Evolutionary conservation across 352 stramenopile species (phyloP).

Genomic region (Discostella stelligera): DNA sequence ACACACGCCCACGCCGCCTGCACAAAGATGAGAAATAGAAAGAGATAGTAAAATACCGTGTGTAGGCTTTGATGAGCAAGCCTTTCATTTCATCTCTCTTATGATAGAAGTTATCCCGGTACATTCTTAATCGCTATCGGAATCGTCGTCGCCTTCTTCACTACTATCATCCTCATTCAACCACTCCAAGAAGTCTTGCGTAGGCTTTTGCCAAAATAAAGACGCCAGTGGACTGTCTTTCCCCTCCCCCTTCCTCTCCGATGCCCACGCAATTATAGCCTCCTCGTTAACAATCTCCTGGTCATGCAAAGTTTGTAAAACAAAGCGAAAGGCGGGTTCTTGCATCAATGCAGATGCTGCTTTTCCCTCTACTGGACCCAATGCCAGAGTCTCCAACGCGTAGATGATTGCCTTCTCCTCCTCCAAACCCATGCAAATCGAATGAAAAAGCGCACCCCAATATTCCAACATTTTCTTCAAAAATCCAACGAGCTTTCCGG

Average conservation of each 20-base stretch:
- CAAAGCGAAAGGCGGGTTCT: conserved; percentile 88
- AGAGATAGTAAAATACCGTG: too few relatives aligned
- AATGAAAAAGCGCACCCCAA: conserved; percentile 89
- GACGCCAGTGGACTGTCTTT: conserved; percentile 53
- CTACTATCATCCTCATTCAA: conserved; percentile 80
- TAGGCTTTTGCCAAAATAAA: conserved; percentile 83
- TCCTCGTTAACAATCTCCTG: conserved; percentile 91
- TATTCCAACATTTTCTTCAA: conserved; percentile 87
- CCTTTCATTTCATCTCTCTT: not conserved
- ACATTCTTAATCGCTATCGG: not conserved
- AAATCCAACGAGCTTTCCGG: conserved; percentile 79
- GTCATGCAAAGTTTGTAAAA: conserved; percentile 92
- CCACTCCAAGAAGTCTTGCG: conserved; percentile 93
- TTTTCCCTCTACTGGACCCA: conserved; percentile 79
- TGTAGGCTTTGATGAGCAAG: too few relatives aligned
- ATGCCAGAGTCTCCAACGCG: conserved; percentile 74
- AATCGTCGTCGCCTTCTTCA: conserved; percentile 45
- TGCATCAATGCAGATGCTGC: conserved; percentile 75
- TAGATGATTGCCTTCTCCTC: conserved; percentile 75
- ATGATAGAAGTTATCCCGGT: not conserved
- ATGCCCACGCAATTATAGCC: conserved; percentile 89
- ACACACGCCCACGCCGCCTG: too few relatives aligned
- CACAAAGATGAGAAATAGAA: too few relatives aligned
- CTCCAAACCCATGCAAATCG: conserved; percentile 79
- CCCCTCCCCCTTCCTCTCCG: conserved; percentile 62